Evolutionary conservation across 345 rosid genomes (phyloP).

Genomic region (Erucastrum elatum): DNA sequence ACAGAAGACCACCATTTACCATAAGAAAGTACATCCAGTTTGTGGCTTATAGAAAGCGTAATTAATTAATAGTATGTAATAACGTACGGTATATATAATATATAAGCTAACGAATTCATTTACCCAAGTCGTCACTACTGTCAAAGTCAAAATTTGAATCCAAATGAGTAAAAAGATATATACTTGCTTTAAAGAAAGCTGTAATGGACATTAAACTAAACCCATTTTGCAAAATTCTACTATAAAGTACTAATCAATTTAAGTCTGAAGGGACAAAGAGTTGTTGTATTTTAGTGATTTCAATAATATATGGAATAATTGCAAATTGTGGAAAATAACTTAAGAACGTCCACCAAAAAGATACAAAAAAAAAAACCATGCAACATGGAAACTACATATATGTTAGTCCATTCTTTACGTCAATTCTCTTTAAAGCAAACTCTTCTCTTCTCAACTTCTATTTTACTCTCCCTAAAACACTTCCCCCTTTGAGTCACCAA

Average conservation of each 20-base stretch:
- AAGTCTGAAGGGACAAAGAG: slow-evolving; percentile 3
- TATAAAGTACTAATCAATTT: background rate
- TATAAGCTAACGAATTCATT: slow-evolving; percentile 1
- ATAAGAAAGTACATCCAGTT: background rate
- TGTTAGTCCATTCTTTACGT: slow-evolving; percentile 53
- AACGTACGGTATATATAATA: background rate
- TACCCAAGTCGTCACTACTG: slow-evolving; percentile 22
- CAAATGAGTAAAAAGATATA: background rate
- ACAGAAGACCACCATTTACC: background rate
- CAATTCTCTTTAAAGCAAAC: slow-evolving; percentile 61
- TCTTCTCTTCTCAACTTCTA: slow-evolving; percentile 15
- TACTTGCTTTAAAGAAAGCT: background rate
- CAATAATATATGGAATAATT: slow-evolving; percentile 4
- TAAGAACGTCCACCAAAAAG: slow-evolving; percentile 10
- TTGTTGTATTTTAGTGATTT: slow-evolving; percentile 17
- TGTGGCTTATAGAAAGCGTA: background rate
- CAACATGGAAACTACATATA: slow-evolving; percentile 32
- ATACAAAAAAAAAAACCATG: background rate
- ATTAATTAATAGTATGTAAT: background rate
- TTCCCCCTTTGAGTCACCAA: background rate
- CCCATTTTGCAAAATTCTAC: slow-evolving; percentile 23
- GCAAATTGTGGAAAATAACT: slow-evolving; percentile 14
- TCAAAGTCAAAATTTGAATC: background rate
- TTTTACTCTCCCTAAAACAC: slow-evolving; percentile 4
- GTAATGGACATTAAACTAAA: slow-evolving; percentile 4